These are phyloP conservation scores for Panicum miliaceum DNA, from an alignment of 176 grass and related monocot species.

Conservation along the genomic window DNA sequence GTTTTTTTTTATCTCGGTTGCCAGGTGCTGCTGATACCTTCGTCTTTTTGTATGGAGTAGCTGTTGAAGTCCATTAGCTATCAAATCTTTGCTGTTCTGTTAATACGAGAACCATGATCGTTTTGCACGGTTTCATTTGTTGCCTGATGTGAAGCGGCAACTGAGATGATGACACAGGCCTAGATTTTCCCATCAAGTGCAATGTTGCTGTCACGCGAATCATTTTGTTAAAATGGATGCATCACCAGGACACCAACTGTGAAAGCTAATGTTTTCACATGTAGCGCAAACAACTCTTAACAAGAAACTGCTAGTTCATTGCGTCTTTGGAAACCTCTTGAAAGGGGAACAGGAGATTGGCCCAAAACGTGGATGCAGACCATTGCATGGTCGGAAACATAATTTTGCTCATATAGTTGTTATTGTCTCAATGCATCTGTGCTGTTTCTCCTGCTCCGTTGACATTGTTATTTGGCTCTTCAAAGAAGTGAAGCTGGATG, in stretches of 20 bases:
- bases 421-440: neutral
- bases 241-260: neutral
- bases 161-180: neutral
- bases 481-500: conserved; percentile 9
- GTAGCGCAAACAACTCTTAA: neutral
- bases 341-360: neutral
- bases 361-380: neutral
- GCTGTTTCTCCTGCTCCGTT: neutral
- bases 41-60: neutral
- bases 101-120: too few species aligned
- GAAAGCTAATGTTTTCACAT: neutral
- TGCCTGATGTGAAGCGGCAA: neutral
- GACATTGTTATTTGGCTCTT: conserved; percentile 33
- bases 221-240: neutral
- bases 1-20: too few species aligned
- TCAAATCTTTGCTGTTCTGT: neutral
- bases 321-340: neutral
- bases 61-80: neutral
- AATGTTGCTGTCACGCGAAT: neutral
- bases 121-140: neutral
- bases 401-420: neutral
- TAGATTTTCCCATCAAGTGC: neutral
- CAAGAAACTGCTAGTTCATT: neutral
- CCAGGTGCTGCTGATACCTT: neutral
- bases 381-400: neutral